Evolutionary conservation across 1,284 basidiomycete genomes (phyloP), one percentile per base, ranked within the genome.

Genomic region (Trametes hirsuta): DNA sequence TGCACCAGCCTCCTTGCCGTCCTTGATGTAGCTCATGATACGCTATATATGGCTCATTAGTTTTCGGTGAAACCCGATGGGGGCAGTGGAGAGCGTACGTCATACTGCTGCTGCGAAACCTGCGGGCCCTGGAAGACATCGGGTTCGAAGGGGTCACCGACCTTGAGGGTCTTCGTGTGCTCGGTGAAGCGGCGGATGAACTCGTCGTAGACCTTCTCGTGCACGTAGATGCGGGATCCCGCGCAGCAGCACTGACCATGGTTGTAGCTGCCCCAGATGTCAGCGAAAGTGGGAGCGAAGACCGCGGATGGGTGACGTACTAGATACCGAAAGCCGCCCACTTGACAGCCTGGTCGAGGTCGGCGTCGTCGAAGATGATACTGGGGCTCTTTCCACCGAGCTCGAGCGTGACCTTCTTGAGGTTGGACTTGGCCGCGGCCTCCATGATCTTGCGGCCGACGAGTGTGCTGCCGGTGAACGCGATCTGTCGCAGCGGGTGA

Each of bases 331-430:
- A 89, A 1, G 85, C 79, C 22, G 93, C 81, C 91, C 93, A 97
- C 64, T 85, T 81, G 47, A 94, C 85, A 34, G 94, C 91, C 72
- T 90, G 83, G 1, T 93, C 90, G 53, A 97, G 66, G 69, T 90
- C 82, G 0, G 87, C 87, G 66, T 91, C 89, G 60, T 91, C 78
- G 62, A 86, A 90, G 62, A 91, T 79, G 71, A 91, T 84, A 71
- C 88, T 92, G 22, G 94, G 92, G 61, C 88, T 90, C 83, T 97
- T 98, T 39, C 95, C 95, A 40, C 95, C 95, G 49, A 98, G 84
- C 78, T 98, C 95, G 68, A 97, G 86, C 4, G 94, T 94, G 52
- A 97, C 90, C 52, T 84, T 86, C 81, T 97, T 97, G 68, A 98
- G 75, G 74, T 97, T 96, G 49, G 83, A 88, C 77, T 88, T 86